Evolutionary conservation across 305 asterid species (phyloP), one percentile per base, ranked within the genome.

Genomic region (Withania somnifera): DNA sequence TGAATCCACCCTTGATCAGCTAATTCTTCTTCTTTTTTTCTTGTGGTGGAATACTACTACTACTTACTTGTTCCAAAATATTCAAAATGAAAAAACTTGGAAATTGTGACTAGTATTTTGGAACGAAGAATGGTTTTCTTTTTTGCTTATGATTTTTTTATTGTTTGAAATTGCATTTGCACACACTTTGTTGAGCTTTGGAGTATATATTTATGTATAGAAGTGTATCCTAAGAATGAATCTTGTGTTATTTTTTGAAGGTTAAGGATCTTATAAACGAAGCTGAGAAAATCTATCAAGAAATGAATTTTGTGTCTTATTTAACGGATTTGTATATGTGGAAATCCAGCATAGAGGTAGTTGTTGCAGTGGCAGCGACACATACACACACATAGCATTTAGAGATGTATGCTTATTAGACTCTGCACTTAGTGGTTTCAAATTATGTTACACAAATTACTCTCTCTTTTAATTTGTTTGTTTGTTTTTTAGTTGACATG

Each of bases 1-100:
- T 28, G 98, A 93, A 79, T 90, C 93, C 30, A 84, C 93, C 58
- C 85, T 83, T 69, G 97, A 94, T 89, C 98, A 92, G 98, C 40
- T 36, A 36, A 6, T 36, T 36, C 40, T 7, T 36, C 34, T 30
- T 30, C 34, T 4, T 30, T 4, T 17, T 60, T 28, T 26, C 13
- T 60, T 26, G 15, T n/a, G 13, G 68, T 26, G 8, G 32, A 57
- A 57, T 57, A 24, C 14, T n/a, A 67, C 30, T 20, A 8, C n/a
- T n/a, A n/a, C n/a, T n/a, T n/a, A n/a, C n/a, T n/a, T 36, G 40
- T 36, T 36, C 40, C 40, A 36, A 36, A 36, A 36, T 5, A 36
- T n/a, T n/a, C n/a, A n/a, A n/a, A n/a, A n/a, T n/a, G n/a, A n/a
- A n/a, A n/a, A n/a, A n/a, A n/a, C n/a, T n/a, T n/a, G n/a, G n/a